Evolutionary conservation across 164 flowering plant genomes (phyloP).

Genomic region (Pachysandra terminalis): DNA sequence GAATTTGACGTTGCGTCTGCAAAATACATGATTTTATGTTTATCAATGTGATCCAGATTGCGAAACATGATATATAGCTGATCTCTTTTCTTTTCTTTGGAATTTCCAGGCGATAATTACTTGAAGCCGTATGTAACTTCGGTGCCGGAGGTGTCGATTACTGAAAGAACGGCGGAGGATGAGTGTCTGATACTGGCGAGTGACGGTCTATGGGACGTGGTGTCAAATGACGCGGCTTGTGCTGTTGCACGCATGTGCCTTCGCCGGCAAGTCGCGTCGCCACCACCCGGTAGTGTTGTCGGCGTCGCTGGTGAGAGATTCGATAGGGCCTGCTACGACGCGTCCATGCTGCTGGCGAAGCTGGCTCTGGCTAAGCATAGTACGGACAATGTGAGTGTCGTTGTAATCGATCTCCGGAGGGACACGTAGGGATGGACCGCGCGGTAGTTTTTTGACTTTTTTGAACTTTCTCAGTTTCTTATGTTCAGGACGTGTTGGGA

Average conservation of each 20-base stretch:
- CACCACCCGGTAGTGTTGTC: too few species aligned
- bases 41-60: too few species aligned
- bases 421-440: constrained; percentile 20
- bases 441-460: neutral
- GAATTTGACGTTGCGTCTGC: too few species aligned
- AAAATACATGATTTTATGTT: too few species aligned
- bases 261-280: constrained; percentile 27
- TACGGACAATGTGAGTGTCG: constrained; percentile 75
- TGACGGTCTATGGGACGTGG: constrained; percentile 85
- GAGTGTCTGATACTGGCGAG: constrained; percentile 77
- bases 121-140: constrained; percentile 68
- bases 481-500: too few species aligned
- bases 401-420: constrained; percentile 61
- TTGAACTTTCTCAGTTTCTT: neutral
- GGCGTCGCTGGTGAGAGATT: constrained; percentile 33
- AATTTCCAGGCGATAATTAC: constrained; percentile 49
- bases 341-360: constrained; percentile 70
- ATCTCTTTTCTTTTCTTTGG: neutral
- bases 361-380: constrained; percentile 75
- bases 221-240: constrained; percentile 65
- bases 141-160: constrained; percentile 64
- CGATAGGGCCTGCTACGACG: constrained; percentile 71
- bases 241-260: constrained; percentile 72
- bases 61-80: too few species aligned
- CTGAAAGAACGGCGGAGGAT: constrained; percentile 49